Evolutionary conservation across 2,329 filamentous ascomycete species (phyloP).

Genomic region (Xylaria digitata): DNA sequence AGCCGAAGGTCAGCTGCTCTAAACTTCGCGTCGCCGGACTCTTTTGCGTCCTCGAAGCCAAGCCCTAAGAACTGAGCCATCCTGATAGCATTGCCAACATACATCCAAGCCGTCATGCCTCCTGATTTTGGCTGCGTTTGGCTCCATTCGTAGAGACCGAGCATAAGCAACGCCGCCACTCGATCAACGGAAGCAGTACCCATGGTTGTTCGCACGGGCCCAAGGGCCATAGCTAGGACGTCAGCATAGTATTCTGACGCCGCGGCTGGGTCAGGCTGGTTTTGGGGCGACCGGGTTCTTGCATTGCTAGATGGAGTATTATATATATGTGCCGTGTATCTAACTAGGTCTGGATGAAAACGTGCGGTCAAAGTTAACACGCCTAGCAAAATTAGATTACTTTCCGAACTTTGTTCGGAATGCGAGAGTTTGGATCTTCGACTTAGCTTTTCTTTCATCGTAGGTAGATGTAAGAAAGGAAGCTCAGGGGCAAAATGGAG

Average conservation of each 20-base stretch:
- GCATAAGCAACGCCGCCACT: constrained; percentile 76
- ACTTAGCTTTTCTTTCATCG: constrained; percentile 66
- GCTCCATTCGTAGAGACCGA: constrained; percentile 78
- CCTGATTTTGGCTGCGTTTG: constrained; percentile 62
- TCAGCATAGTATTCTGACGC: constrained; percentile 74
- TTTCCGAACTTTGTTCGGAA: constrained; percentile 56
- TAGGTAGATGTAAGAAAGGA: constrained; percentile 75
- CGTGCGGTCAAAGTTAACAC: constrained; percentile 76
- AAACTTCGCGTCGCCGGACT: constrained; percentile 46
- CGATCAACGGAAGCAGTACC: constrained; percentile 68
- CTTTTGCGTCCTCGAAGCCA: constrained; percentile 62
- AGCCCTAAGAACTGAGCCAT: constrained; percentile 72
- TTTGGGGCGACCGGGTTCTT: constrained; percentile 52
- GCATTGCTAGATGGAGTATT: constrained; percentile 50
- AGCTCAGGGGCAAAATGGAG: constrained; percentile 78
- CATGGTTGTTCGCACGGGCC: constrained; percentile 59
- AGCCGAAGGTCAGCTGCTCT: constrained; percentile 38
- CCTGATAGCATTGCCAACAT: constrained; percentile 71
- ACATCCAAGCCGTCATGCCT: constrained; percentile 73
- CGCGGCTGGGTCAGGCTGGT: constrained; percentile 61
- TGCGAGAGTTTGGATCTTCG: constrained; percentile 54
- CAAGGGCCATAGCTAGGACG: constrained; percentile 64
- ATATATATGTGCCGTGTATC: constrained; percentile 60
- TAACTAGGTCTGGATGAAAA: constrained; percentile 71
- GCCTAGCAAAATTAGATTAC: constrained; percentile 71